phyloP scores from a whole-genome alignment of 2,329 filamentous ascomycete species.

The Xylaria digitata region DNA sequence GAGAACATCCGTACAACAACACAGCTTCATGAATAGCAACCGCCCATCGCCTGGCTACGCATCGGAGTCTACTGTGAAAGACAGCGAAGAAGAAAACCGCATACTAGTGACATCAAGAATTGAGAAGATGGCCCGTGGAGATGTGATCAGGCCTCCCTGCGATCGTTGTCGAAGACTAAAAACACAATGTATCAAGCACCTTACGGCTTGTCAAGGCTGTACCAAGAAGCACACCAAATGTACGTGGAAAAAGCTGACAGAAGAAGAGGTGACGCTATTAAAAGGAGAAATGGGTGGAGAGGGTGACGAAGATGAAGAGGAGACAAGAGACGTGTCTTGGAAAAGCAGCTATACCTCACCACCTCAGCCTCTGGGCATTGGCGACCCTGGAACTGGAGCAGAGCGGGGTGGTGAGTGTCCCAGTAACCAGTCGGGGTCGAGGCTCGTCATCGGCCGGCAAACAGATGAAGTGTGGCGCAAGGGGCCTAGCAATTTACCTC shows the following conservation, averaged over 20 bases:
- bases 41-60: constrained; percentile 48
- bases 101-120: constrained; percentile 78
- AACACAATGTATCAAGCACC: constrained; percentile 85
- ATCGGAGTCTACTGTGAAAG: constrained; percentile 46
- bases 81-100: constrained; percentile 53
- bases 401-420: constrained; percentile 45
- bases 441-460: constrained; percentile 47
- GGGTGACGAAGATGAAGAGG: constrained; percentile 48
- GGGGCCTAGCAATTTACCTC: constrained; percentile 41
- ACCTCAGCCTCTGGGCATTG: constrained; percentile 38
- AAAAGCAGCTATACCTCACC: constrained; percentile 41
- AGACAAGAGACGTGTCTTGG: constrained; percentile 42
- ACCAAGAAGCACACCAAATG: constrained; percentile 93
- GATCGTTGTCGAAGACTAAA: constrained; percentile 84
- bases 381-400: constrained; percentile 38
- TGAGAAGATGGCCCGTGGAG: constrained; percentile 79
- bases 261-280: constrained; percentile 68
- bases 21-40: constrained; percentile 42
- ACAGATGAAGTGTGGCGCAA: constrained; percentile 51
- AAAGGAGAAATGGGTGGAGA: constrained; percentile 49
- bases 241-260: constrained; percentile 83
- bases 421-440: constrained; percentile 38
- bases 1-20: constrained; percentile 47
- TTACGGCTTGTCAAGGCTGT: constrained; percentile 87
- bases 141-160: constrained; percentile 82